Base-by-base conservation (phyloP, 805 yeast genomes). In the Scheffersomyces amazonensis region DNA sequence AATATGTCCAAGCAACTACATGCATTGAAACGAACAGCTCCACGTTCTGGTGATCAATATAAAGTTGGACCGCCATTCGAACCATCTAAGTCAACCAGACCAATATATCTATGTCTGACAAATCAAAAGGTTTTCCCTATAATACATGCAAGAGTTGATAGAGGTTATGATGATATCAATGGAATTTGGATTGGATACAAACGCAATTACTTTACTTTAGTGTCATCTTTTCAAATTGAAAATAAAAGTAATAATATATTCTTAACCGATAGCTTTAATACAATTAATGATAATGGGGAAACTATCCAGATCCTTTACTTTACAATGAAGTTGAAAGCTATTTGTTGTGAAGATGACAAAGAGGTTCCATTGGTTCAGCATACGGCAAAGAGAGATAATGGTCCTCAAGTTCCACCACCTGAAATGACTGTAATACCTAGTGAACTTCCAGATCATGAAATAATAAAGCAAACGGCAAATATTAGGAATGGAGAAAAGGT, bases 321-420 rank as follows among this genome's bases (percentile, higher is more conserved):
- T 58, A 81, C 79, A 0, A 56, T 82, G 7, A 56, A 75, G 24
- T 62, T 83, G 30, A 65, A 65, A 5, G 72, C 86, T 1, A 72
- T 62, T 43, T 76, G 79, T 44, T 67, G 68, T 31, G 83, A 80
- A 28, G 80, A 75, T 34, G 65, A 61, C 19, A 52, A 64, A 0
- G 61, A 62, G 11, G 74, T 79, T 8, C 62, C 55, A 15, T 59
- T 82, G 35, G 72, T 83, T 12, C 88, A 83, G 48, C 88, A 81
- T 50, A 83, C 89, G 0, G 82, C 90, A 1, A 83, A 83, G 54
- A 64, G 91, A 43, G 89, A 83, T 47, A 68, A 74, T 43, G 89
- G 88, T 0, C 88, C 87, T 0, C 87, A 80, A 52, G 67, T 70
- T 40, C 50, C 67, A 2, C 88, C 90, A 0, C 78, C 79, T 2